Conservation (phyloP, 23 red algal genomes). For the Agarophyton chilense region DNA sequence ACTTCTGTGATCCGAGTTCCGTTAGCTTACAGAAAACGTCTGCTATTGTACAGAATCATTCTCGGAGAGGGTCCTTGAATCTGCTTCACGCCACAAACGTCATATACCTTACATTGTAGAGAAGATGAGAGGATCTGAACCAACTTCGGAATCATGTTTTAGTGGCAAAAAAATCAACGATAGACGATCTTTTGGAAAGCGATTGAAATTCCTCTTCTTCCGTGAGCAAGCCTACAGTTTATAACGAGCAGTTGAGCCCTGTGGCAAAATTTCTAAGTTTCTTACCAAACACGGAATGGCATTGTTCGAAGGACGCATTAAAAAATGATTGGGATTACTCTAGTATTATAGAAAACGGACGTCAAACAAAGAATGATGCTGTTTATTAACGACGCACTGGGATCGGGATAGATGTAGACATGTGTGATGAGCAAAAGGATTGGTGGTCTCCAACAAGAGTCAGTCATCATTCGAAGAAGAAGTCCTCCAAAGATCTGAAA, state of each 20-base stretch:
- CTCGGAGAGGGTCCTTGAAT: not conserved
- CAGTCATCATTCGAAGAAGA: not conserved
- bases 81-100: not conserved
- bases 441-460: not conserved
- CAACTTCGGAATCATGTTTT: constrained; percentile 24
- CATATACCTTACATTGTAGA: not conserved
- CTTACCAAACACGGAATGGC: constrained; percentile 1
- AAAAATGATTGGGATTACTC: not conserved
- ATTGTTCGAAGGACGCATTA: not conserved
- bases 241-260: not conserved
- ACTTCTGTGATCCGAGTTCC: no score
- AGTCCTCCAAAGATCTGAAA: not conserved
- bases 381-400: no score
- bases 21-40: no score
- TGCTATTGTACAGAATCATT: not conserved
- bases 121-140: not conserved
- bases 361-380: not conserved
- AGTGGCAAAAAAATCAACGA: constrained; percentile 11
- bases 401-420: no score
- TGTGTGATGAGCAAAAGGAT: no score
- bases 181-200: not conserved
- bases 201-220: constrained; percentile 1
- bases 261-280: not conserved
- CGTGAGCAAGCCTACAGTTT: not conserved
- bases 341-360: not conserved